Evolutionary conservation across 1,139 yeast species (phyloP).

Genomic region (Protomyces gravidus): DNA sequence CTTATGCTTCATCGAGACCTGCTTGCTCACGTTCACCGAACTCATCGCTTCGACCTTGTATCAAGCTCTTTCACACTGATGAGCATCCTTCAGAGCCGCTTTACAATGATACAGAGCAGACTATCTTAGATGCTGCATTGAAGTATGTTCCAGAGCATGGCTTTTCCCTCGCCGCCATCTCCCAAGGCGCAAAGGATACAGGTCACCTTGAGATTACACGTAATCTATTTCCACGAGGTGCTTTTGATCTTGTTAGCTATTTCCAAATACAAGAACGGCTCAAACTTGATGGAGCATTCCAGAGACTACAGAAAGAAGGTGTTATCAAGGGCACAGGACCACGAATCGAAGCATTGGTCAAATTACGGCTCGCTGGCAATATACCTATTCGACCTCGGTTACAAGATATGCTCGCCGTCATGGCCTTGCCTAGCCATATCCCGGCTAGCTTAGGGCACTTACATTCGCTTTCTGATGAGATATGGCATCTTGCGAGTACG

Average conservation of each 20-base stretch:
- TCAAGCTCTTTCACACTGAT: conserved; percentile 37
- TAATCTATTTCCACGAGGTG: conserved; percentile 56
- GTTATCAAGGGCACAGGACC: conserved; percentile 39
- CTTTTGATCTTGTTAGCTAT: conserved; percentile 60
- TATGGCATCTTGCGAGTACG: conserved; percentile 57
- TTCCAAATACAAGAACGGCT: conserved; percentile 54
- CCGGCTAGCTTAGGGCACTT: conserved; percentile 58
- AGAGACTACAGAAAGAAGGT: conserved; percentile 36
- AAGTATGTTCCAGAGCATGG: conserved; percentile 63
- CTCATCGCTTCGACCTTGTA: no score
- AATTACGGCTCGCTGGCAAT: conserved; percentile 62
- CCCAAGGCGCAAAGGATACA: conserved; percentile 57
- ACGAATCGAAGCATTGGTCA: conserved; percentile 50
- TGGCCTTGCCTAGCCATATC: conserved; percentile 55
- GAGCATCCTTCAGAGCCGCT: conserved; percentile 37
- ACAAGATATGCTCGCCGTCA: conserved; percentile 49
- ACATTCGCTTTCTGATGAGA: conserved; percentile 73
- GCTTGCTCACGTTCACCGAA: no score
- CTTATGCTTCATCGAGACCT: no score
- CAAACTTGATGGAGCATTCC: conserved; percentile 36
- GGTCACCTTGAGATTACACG: conserved; percentile 65
- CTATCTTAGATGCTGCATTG: conserved; percentile 49
- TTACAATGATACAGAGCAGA: conserved; percentile 41
- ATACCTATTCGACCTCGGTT: conserved; percentile 48
- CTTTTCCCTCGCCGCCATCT: conserved; percentile 58